Percentiles rank a stretch among this genome's conserved stretches.
These are phyloP conservation scores for Neopestalotiopsis sp. DNA, from an alignment of 2,329 filamentous ascomycete genomes.

Conservation along the genomic window DNA sequence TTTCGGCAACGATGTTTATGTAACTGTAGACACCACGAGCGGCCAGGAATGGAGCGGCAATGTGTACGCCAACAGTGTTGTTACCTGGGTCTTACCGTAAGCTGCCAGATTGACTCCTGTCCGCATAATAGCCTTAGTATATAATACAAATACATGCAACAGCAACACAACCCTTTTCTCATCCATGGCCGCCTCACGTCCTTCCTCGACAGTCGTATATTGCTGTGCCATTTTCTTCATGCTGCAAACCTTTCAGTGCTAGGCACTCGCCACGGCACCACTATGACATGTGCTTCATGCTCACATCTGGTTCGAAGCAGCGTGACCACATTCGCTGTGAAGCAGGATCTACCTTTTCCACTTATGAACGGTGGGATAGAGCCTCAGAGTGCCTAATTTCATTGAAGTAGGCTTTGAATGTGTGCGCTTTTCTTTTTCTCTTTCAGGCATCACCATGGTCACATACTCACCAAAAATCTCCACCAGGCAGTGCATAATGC, in stretches of 20 bases:
- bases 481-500: no score
- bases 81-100: constrained; percentile 53
- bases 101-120: constrained; percentile 22
- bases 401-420: no score
- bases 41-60: constrained; percentile 45
- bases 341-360: no score
- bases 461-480: no score
- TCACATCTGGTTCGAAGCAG: no score
- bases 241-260: background rate
- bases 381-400: no score
- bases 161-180: background rate
- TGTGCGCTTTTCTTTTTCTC: no score
- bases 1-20: constrained; percentile 49
- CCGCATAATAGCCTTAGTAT: background rate
- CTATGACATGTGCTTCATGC: background rate
- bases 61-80: constrained; percentile 39
- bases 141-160: constrained; percentile 11
- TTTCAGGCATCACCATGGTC: no score
- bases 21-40: constrained; percentile 39
- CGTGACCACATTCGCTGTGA: no score
- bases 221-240: background rate
- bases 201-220: background rate
- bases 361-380: no score
- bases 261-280: background rate
- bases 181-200: background rate